phyloP scores from a whole-genome alignment of 2,329 filamentous ascomycete genomes.

The Ambrosiella beaveri region DNA sequence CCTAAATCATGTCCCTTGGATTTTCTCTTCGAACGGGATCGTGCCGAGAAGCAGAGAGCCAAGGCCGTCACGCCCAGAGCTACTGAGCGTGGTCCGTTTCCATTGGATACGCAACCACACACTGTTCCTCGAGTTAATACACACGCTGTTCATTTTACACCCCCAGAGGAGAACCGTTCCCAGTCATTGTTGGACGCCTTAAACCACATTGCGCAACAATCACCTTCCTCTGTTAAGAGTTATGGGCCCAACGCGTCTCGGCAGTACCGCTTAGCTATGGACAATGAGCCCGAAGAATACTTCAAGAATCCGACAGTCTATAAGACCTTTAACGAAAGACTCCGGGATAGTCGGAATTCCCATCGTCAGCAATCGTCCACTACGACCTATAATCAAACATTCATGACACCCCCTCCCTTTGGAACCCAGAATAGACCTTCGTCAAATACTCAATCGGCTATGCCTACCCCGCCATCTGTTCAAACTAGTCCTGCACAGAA shows the following conservation, averaged over 20 bases:
- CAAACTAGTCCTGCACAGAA: slow-evolving; percentile 15
- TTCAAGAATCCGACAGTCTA: slow-evolving; percentile 6
- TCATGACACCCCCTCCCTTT: too few relatives aligned
- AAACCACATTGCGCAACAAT: slow-evolving; percentile 8
- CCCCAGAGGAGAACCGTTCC: slow-evolving; percentile 6
- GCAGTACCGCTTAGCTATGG: slow-evolving; percentile 10
- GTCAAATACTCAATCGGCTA: background rate
- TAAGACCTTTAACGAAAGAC: slow-evolving; percentile 6
- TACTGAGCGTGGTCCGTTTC: background rate
- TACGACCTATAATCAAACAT: too few relatives aligned
- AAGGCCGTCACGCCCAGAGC: slow-evolving; percentile 3
- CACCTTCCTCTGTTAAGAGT: slow-evolving; percentile 9
- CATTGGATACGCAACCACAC: background rate
- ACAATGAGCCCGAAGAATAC: slow-evolving; percentile 6
- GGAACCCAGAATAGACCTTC: too few relatives aligned
- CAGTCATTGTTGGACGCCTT: slow-evolving; percentile 3
- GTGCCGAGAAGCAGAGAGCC: slow-evolving; percentile 52
- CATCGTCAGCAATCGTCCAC: too few relatives aligned
- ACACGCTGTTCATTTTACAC: background rate
- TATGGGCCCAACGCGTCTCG: slow-evolving; percentile 3
- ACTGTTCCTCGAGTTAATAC: slow-evolving; percentile 7
- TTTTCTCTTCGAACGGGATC: slow-evolving; percentile 75
- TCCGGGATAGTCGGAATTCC: background rate
- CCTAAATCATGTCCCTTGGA: slow-evolving; percentile 61
- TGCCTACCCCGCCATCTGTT: slow-evolving; percentile 5